phyloP scores from a whole-genome alignment of 148 eudicot species.

The Persicaria tinctoria region DNA sequence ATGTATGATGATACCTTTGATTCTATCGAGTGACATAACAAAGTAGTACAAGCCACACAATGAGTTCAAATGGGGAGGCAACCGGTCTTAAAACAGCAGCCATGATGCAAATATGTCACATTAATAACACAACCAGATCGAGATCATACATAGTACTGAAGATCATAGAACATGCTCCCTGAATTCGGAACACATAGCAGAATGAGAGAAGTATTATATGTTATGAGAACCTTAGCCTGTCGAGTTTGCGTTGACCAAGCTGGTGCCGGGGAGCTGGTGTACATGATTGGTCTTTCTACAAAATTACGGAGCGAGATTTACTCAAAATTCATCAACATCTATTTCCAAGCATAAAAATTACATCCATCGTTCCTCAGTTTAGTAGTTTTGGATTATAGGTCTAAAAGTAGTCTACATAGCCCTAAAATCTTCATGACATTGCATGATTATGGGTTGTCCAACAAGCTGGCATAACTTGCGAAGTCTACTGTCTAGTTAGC shows the following conservation, averaged over 20 bases:
- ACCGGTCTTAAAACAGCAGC: background rate
- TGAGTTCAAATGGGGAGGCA: background rate
- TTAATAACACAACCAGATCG: background rate
- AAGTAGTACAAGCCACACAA: slow-evolving; percentile 4
- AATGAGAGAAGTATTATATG: background rate
- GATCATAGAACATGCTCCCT: background rate
- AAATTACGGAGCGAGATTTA: background rate
- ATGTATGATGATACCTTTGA: background rate
- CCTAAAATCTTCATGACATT: too few species aligned
- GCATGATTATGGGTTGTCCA: too few species aligned
- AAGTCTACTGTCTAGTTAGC: background rate
- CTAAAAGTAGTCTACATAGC: too few species aligned
- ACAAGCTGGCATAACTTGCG: background rate
- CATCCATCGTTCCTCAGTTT: too few species aligned
- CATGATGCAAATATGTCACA: background rate
- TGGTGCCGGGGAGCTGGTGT: slow-evolving; percentile 48
- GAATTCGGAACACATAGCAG: background rate
- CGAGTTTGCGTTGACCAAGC: slow-evolving; percentile 42
- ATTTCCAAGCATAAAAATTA: background rate
- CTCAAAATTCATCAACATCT: background rate
- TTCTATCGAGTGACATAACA: background rate
- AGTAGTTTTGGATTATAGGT: too few species aligned
- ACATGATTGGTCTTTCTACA: slow-evolving; percentile 71
- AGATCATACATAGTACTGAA: background rate
- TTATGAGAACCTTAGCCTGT: slow-evolving; percentile 4